Evolutionary conservation across 371 early-diverging fungal species (phyloP).

Genomic region (Thermomucor indicae-seudaticae): DNA sequence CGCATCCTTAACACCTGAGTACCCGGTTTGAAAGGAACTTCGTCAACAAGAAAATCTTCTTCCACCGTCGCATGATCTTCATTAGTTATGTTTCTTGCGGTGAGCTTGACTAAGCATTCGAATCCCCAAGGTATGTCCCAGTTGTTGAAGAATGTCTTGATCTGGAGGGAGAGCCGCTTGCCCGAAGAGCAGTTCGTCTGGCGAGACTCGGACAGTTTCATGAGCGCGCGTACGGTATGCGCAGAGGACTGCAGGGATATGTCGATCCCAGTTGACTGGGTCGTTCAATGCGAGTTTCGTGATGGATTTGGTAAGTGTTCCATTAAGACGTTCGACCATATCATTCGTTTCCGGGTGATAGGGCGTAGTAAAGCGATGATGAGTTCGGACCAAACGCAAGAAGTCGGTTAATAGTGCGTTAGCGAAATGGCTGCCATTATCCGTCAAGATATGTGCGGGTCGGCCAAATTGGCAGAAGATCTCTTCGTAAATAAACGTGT

Average conservation of each 20-base stretch:
- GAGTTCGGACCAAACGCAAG: neutral
- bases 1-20: too few species aligned
- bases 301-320: slow-evolving; percentile 7
- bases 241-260: slow-evolving; percentile 1
- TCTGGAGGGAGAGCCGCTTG: neutral
- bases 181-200: neutral
- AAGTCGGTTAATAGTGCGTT: neutral
- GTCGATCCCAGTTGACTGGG: neutral
- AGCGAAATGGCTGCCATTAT: neutral
- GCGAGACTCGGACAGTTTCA: neutral
- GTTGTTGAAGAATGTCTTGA: neutral
- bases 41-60: too few species aligned
- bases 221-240: slow-evolving; percentile 1
- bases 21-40: too few species aligned
- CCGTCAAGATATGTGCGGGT: neutral
- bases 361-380: too few species aligned
- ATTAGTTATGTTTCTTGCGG: too few species aligned
- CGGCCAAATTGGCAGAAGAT: neutral
- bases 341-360: slow-evolving; percentile 20
- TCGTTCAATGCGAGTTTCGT: slow-evolving; percentile 1
- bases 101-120: too few species aligned
- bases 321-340: slow-evolving; percentile 13
- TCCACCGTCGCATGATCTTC: too few species aligned
- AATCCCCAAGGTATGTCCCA: neutral
- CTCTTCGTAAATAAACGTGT: neutral